Base-by-base conservation (phyloP, 306 rosid species). In the Quercus berberidifolia region DNA sequence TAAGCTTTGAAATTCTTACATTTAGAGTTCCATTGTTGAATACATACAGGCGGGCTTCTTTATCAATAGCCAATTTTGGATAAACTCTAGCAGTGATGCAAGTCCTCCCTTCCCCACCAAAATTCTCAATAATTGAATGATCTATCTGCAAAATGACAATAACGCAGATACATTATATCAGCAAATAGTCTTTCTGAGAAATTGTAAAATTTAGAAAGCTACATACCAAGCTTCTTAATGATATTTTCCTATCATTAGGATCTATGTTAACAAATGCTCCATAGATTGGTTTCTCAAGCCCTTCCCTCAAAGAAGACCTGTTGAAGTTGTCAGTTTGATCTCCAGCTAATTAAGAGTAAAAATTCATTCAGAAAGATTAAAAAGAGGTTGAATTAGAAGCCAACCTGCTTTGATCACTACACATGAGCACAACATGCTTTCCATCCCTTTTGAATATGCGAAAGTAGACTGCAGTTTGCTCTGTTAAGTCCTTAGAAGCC, bases 371-470 rank as follows among this genome's bases (percentile, higher is more conserved):
- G 38, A 63, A 14, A 10, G n/a, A 18, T 33, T 33, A 20, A 33
- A 35, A 31, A 6, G 52, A 67, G n/a, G 2, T 19, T 67, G 38
- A 19, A 33, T 23, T 3, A 80, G 55, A 49, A 82, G 78, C 71
- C 51, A 65, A 90, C 94, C 90, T 90, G 88, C 89, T 89, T 28
- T 86, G 89, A 73, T 92, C 97, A 72, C 91, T 92, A 77, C 97
- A 90, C 95, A 92, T 90, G 12, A 92, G 71, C 77, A 90, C 89
- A 12, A 83, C 46, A 71, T 81, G 87, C 77, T 76, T 76, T 28
- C 71, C 85, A 18, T 72, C 13, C 80, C 85, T 76, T 76, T 76
- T 87, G 64, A 77, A 90, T 55, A 90, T 68, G 31, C 76, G 63
- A 63, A 90, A 90, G 87, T 65, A 88, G 52, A 92, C 43, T 13